Conservation (phyloP, 257 asterid genomes). For the Solanum etuberosum region DNA sequence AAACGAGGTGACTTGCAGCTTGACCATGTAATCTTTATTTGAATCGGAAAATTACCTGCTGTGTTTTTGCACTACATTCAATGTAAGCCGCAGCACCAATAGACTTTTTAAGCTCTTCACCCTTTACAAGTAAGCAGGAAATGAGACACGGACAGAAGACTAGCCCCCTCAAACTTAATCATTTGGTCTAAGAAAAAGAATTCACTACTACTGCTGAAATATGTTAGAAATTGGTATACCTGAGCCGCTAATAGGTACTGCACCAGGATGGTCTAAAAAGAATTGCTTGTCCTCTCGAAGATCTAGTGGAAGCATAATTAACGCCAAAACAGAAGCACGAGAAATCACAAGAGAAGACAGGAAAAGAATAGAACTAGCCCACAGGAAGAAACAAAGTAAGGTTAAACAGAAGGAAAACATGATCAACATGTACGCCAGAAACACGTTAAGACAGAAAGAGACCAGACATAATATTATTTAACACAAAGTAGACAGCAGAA, state of each 20-base stretch:
- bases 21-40: background rate
- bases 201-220: background rate
- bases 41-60: slow-evolving; percentile 34
- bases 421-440: background rate
- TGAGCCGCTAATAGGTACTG: slow-evolving; percentile 48
- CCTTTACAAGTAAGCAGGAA: slow-evolving; percentile 28
- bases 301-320: slow-evolving; percentile 30
- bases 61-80: slow-evolving; percentile 82
- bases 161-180: background rate
- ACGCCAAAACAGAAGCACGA: background rate
- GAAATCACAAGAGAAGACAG: background rate
- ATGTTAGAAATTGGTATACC: slow-evolving; percentile 19
- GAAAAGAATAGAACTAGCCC: background rate
- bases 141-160: background rate
- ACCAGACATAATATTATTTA: background rate
- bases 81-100: slow-evolving; percentile 71
- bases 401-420: background rate
- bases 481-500: background rate
- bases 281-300: slow-evolving; percentile 72
- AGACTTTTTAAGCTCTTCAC: slow-evolving; percentile 70
- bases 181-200: background rate
- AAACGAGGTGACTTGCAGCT: background rate
- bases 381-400: background rate
- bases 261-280: slow-evolving; percentile 65
- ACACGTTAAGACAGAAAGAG: background rate